These are phyloP conservation scores for Mycena crocata DNA, from an alignment of 768 basidiomycete species.

Conservation along the genomic window DNA sequence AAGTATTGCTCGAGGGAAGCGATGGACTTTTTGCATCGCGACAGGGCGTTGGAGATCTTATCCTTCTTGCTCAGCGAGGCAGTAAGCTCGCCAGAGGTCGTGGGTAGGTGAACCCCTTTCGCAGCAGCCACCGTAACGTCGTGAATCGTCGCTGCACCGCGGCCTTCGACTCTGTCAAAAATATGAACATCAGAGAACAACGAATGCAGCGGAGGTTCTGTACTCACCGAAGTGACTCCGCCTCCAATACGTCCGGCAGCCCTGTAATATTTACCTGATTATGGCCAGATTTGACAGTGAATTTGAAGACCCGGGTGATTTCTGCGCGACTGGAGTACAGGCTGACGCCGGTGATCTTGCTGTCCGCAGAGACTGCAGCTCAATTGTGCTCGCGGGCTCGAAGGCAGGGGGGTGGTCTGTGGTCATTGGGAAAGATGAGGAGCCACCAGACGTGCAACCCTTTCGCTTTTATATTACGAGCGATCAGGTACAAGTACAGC, in stretches of 20 bases:
- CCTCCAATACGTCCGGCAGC: constrained; percentile 31
- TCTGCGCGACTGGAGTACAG: constrained; percentile 53
- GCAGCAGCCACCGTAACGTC: constrained; percentile 31
- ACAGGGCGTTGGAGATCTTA: constrained; percentile 25
- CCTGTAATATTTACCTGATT: constrained; percentile 33
- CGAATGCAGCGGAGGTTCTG: not conserved
- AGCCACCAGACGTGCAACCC: not conserved
- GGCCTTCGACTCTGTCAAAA: constrained; percentile 35
- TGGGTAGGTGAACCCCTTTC: constrained; percentile 10
- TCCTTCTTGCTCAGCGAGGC: constrained; percentile 10
- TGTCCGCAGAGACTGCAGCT: constrained; percentile 43
- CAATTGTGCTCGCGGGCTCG: constrained; percentile 24
- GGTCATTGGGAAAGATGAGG: constrained; percentile 9
- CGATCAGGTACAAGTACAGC: constrained; percentile 3
- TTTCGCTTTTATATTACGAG: constrained; percentile 3
- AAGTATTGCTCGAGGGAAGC: constrained; percentile 34
- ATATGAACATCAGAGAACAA: not conserved
- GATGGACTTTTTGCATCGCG: constrained; percentile 33
- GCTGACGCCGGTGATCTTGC: constrained; percentile 49
- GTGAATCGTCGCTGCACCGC: constrained; percentile 38
- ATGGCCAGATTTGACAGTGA: constrained; percentile 34
- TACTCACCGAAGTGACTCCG: constrained; percentile 30
- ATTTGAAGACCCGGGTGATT: constrained; percentile 48
- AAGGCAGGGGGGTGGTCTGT: constrained; percentile 31
- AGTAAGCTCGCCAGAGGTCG: constrained; percentile 11